Percentiles rank a stretch among this genome's conserved stretches.
These are phyloP conservation scores for Neofusicoccum kwambonambiense DNA, from an alignment of 2,329 filamentous ascomycete genomes.

Conservation along the genomic window DNA sequence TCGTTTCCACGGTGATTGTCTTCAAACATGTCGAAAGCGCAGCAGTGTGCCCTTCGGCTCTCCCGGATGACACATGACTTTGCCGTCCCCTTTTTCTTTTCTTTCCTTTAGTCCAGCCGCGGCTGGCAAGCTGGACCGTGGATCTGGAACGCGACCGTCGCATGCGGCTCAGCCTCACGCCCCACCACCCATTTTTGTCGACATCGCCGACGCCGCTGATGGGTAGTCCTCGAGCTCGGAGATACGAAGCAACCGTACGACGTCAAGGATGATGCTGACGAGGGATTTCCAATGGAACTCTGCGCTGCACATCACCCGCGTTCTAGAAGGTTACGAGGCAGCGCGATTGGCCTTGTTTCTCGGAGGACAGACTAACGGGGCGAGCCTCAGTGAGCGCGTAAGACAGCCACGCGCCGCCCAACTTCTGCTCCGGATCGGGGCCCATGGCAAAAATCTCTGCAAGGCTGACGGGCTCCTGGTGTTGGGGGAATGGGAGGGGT, in stretches of 20 bases:
- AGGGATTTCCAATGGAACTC: not conserved
- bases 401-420: not conserved
- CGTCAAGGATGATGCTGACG: not conserved
- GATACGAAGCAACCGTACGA: not conserved
- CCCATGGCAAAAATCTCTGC: not conserved
- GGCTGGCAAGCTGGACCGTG: not conserved
- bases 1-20: not conserved
- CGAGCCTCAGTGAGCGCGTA: not conserved
- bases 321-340: not conserved
- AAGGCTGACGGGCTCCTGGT: not conserved
- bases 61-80: not conserved
- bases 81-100: not conserved
- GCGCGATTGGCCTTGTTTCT: not conserved
- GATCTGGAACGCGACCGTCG: not conserved
- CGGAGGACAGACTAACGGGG: not conserved
- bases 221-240: no score
- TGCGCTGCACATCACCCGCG: not conserved
- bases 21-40: not conserved
- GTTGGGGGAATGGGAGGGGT: not conserved
- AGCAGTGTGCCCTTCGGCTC: no score
- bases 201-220: not conserved
- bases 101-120: not conserved
- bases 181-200: not conserved
- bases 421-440: not conserved
- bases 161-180: constrained; percentile 1